Base-by-base conservation (phyloP, 768 basidiomycete species). In the Crucibulum laeve region DNA sequence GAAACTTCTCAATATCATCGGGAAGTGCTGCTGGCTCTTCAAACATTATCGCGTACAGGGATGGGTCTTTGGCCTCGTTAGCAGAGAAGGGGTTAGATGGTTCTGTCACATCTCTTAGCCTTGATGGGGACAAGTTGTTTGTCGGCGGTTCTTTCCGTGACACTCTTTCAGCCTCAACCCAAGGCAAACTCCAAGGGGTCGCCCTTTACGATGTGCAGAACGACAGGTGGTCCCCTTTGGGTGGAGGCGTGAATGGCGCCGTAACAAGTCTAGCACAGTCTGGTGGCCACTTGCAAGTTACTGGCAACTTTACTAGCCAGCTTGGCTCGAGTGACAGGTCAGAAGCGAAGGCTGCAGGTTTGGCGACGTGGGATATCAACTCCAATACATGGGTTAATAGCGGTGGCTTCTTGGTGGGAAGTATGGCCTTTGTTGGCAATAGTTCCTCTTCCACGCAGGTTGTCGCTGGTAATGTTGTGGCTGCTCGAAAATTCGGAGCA, bases 71-170 rank as follows among this genome's bases (percentile, higher is more conserved):
- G 22, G 54, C 66, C 6, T 54, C 73, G 0, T 57, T 93, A 14
- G 56, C 83, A 0, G 67, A 74, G 10, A 74, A 76, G 21, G 96
- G 96, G 7, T 71, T 98, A 42, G 82, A 94, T 56, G 94, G 89
- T 3, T 62, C 74, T 6, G 90, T 98, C 6, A 70, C 75, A 6
- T 76, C 89, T 0, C 59, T 94, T 30, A 68, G 75, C n/a, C 54
- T 86, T 24, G 65, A 73, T 42, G 81, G 77, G 8, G 73, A 87
- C 53, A 69, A 68, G 15, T 62, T 98, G 8, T 96, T 76, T 58
- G 80, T 94, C 30, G 95, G 91, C n/a, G 96, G 96, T 1, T 69
- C 80, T 0, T 99, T 99, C 68, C 74, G 71, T 0, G 83, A 87
- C 48, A 87, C 91, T 0, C 60, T 61, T 1, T 66, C 72, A 4